These are phyloP conservation scores for Clavispora fructus DNA, from an alignment of 805 yeast genomes.

Conservation along the genomic window DNA sequence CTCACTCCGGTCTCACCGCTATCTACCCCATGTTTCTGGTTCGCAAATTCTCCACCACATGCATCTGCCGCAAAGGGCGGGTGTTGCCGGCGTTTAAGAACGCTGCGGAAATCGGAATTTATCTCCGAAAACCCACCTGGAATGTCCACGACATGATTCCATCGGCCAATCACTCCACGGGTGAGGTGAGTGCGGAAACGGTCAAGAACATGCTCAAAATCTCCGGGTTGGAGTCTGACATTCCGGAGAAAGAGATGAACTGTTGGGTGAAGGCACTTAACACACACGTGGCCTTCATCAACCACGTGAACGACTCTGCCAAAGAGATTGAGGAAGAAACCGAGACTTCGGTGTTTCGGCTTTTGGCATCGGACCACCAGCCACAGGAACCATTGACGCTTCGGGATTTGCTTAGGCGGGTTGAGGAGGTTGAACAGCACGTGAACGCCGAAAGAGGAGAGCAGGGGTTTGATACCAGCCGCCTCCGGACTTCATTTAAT, in stretches of 20 bases:
- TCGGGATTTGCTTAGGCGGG: constrained; percentile 7
- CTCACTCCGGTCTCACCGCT: background rate
- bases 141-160: constrained; percentile 13
- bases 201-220: constrained; percentile 35
- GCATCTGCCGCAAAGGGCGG: background rate
- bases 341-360: constrained; percentile 23
- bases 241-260: constrained; percentile 21
- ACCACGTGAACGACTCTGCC: constrained; percentile 26
- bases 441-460: constrained; percentile 1
- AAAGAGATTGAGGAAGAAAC: constrained; percentile 1
- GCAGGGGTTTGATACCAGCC: constrained; percentile 1
- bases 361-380: constrained; percentile 29
- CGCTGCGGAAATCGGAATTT: constrained; percentile 4
- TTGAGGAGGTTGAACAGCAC: constrained; percentile 3
- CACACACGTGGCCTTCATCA: constrained; percentile 47
- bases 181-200: constrained; percentile 12
- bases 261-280: constrained; percentile 31
- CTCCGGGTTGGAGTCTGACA: constrained; percentile 42
- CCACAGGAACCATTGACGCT: constrained; percentile 21
- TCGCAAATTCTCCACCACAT: background rate
- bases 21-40: background rate
- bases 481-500: background rate
- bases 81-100: constrained; percentile 2
- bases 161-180: constrained; percentile 1
- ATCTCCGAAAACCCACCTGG: constrained; percentile 8